Evolutionary conservation across 1,139 yeast species (phyloP), one percentile per base, ranked within the genome.

Genomic region (Kurtzmaniella quercitrusa): DNA sequence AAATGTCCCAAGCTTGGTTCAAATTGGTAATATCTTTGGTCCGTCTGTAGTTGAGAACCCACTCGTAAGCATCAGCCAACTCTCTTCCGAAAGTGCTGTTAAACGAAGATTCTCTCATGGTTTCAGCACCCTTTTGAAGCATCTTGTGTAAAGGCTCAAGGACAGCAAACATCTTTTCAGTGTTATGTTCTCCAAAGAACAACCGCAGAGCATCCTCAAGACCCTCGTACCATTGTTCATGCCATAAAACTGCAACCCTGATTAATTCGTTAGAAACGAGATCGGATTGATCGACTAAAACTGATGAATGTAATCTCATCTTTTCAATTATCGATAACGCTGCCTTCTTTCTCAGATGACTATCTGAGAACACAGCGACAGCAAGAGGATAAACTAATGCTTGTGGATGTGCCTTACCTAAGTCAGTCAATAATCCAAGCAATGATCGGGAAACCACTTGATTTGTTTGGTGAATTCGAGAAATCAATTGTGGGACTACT

Each of bases 201-300:
- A 87, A 76, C 47, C 97, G 74, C 3, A 96, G 89, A 0, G 98
- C 98, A 66, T 93, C 97, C 59, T 94, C 99, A 34, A 94, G 70
- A 1, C 96, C 98, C 65, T 91, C 98, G 55, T 91, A 91, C 98
- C 99, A 94, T 60, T 86, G 86, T 57, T 94, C 99, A 55, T 89
- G 96, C 98, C 98, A 91, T 49, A 93, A 68, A 1, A 93, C 97
- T 0, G 98, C 97, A 14, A 89, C 96, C 51, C 98, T 71, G 50
- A 94, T 91, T 47, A 94, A 76, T 56, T 94, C 98, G 51, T 82
- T 83, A 66, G 96, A 86, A n/a, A 93, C 97, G 47, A 91, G 63
- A 53, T 89, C 96, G 0, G 98, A 91, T 59, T 94, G 98, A 49
- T 86, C 91, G 19, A 94, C 97, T 49, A 94, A 69, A 1, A 69